phyloP scores from a whole-genome alignment of 2,329 filamentous ascomycete genomes.

The Fusarium sp. region DNA sequence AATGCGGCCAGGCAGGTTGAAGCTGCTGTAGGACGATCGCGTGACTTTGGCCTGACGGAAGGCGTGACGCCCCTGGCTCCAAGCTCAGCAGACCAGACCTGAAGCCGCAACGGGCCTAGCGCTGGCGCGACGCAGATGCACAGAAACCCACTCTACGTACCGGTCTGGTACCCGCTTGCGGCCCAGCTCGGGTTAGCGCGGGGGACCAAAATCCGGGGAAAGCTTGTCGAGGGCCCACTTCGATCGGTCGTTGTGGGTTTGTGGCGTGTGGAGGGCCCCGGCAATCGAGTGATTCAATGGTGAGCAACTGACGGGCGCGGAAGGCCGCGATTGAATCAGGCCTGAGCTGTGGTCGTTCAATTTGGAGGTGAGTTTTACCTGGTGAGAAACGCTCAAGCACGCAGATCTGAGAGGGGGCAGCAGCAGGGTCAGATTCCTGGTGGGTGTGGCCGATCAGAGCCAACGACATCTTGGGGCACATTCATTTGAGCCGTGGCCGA shows the following conservation, averaged over 20 bases:
- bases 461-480: slow-evolving; percentile 28
- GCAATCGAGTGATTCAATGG: slow-evolving; percentile 32
- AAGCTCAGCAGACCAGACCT: slow-evolving; percentile 45
- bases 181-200: slow-evolving; percentile 29
- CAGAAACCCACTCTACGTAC: slow-evolving; percentile 32
- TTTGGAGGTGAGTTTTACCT: background rate
- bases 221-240: slow-evolving; percentile 48
- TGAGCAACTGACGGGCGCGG: slow-evolving; percentile 24
- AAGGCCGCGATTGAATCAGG: slow-evolving; percentile 19
- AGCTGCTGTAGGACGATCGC: slow-evolving; percentile 42
- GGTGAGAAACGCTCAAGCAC: background rate
- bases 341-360: background rate
- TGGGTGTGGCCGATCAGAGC: slow-evolving; percentile 31
- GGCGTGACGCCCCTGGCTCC: slow-evolving; percentile 45
- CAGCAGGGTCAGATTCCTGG: background rate
- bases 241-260: slow-evolving; percentile 40
- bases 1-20: background rate
- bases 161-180: slow-evolving; percentile 42
- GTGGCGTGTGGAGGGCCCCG: slow-evolving; percentile 38
- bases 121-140: slow-evolving; percentile 18
- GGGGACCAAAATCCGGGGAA: slow-evolving; percentile 50
- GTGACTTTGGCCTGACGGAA: slow-evolving; percentile 49
- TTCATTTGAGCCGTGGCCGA: slow-evolving; percentile 24
- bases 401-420: slow-evolving; percentile 16
- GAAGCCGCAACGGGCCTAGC: slow-evolving; percentile 43